Percentiles rank a stretch among this genome's conserved stretches.
Conservation (phyloP, 257 asterid genomes). For the Anisodus tanguticus region DNA sequence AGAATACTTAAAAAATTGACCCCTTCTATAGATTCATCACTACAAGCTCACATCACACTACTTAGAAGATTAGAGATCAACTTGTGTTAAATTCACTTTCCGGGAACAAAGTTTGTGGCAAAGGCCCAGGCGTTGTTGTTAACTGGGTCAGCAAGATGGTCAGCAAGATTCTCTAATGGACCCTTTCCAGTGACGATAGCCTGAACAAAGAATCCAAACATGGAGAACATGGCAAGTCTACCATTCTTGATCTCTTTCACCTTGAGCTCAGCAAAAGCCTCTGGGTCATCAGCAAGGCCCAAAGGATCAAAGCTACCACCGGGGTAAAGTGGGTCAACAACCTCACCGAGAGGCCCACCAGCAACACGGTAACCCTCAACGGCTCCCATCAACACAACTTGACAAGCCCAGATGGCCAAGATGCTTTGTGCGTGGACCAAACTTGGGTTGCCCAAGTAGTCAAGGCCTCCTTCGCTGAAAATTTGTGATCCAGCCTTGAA, state of each 20-base stretch:
- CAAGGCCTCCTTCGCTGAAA: constrained; percentile 49
- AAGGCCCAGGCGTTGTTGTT: constrained; percentile 45
- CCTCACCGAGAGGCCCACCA: constrained; percentile 55
- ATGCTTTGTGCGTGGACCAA: constrained; percentile 51
- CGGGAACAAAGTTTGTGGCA: constrained; percentile 46
- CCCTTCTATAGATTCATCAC: background rate
- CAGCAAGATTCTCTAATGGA: constrained; percentile 45
- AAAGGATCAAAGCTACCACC: constrained; percentile 66
- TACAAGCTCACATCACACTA: constrained; percentile 5
- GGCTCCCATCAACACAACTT: constrained; percentile 54
- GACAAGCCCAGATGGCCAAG: constrained; percentile 52
- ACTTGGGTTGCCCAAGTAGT: constrained; percentile 54
- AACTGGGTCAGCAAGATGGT: constrained; percentile 45
- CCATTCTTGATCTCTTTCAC: constrained; percentile 64
- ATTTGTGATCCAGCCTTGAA: constrained; percentile 50
- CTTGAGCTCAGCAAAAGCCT: constrained; percentile 61
- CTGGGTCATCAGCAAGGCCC: constrained; percentile 65
- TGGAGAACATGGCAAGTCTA: constrained; percentile 58
- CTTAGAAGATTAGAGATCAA: background rate
- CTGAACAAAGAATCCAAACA: constrained; percentile 59
- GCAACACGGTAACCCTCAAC: constrained; percentile 54
- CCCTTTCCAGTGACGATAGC: constrained; percentile 53
- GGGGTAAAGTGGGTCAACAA: constrained; percentile 53
- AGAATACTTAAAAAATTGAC: background rate
- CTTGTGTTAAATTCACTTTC: background rate